Evolutionary conservation across 2,329 filamentous ascomycete genomes (phyloP).

Genomic region (Cytospora piceae): DNA sequence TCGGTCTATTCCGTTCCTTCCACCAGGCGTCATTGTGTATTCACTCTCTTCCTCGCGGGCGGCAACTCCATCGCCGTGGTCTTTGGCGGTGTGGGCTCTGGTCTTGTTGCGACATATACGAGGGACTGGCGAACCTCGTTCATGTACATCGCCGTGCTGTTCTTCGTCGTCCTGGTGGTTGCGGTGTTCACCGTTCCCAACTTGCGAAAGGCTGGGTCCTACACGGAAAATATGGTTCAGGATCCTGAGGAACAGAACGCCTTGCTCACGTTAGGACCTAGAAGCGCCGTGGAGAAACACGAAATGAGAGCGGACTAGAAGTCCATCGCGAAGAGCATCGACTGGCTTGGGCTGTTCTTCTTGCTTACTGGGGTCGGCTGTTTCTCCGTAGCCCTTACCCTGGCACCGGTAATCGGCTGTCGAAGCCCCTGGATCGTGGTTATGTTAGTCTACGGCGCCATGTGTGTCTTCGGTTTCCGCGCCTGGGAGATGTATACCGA

Average conservation of each 20-base stretch:
- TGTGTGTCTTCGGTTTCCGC: slow-evolving; percentile 39
- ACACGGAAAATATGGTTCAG: neutral
- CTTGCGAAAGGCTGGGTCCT: slow-evolving; percentile 26
- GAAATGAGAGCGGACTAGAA: slow-evolving; percentile 32
- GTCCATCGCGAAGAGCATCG: slow-evolving; percentile 35
- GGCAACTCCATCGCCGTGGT: slow-evolving; percentile 39
- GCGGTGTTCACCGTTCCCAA: slow-evolving; percentile 38
- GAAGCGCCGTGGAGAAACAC: slow-evolving; percentile 31
- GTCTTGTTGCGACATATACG: slow-evolving; percentile 35
- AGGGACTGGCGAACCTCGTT: slow-evolving; percentile 40
- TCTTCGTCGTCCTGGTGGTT: slow-evolving; percentile 35
- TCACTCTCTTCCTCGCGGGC: slow-evolving; percentile 41
- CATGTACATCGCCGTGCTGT: slow-evolving; percentile 38
- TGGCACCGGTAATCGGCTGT: slow-evolving; percentile 40
- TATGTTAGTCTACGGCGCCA: slow-evolving; percentile 37
- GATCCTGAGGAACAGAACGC: slow-evolving; percentile 29
- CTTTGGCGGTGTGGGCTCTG: slow-evolving; percentile 41
- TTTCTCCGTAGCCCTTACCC: slow-evolving; percentile 39
- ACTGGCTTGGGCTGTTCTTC: slow-evolving; percentile 39
- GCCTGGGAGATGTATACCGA: slow-evolving; percentile 39
- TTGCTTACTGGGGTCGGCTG: slow-evolving; percentile 38
- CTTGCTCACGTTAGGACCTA: neutral
- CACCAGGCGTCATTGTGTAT: slow-evolving; percentile 40
- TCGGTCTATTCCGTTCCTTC: slow-evolving; percentile 38
- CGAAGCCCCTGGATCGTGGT: slow-evolving; percentile 41